Conservation (phyloP, 2,329 filamentous ascomycete genomes). For the Pseudogymnoascus sp. region DNA sequence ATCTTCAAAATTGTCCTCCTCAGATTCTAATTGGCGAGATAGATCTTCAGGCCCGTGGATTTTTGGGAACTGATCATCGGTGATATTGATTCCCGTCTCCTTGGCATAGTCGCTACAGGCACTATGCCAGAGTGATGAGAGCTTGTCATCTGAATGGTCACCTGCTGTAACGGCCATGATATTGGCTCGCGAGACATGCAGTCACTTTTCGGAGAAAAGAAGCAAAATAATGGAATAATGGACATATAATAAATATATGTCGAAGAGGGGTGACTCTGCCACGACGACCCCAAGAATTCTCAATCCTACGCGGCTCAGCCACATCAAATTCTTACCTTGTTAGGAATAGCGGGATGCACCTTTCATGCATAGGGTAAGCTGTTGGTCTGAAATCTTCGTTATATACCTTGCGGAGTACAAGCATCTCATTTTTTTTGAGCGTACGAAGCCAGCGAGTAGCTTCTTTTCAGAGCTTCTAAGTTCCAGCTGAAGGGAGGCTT, state of each 20-base stretch:
- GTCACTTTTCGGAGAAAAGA: neutral
- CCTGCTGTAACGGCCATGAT: neutral
- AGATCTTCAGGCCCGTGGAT: neutral
- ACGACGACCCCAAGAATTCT: neutral
- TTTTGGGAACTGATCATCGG: neutral
- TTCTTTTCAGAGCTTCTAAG: neutral
- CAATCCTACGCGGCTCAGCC: neutral
- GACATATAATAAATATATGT: neutral
- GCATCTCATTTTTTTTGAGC: neutral
- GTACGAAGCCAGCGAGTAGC: neutral
- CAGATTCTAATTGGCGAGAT: neutral
- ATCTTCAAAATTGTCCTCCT: constrained; percentile 2
- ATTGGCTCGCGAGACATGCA: neutral
- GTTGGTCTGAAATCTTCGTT: neutral
- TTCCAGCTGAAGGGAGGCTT: neutral
- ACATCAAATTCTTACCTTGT: neutral
- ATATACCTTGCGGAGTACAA: neutral
- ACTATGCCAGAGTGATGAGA: neutral
- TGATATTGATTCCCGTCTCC: neutral
- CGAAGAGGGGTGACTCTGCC: neutral
- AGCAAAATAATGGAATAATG: neutral
- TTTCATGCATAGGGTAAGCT: neutral
- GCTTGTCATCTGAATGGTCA: neutral
- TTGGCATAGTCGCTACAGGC: constrained; percentile 6
- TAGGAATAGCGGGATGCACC: constrained; percentile 1